These are phyloP conservation scores for Nannochloris sp. DNA, from an alignment of 139 green algal genomes.

Conservation along the genomic window DNA sequence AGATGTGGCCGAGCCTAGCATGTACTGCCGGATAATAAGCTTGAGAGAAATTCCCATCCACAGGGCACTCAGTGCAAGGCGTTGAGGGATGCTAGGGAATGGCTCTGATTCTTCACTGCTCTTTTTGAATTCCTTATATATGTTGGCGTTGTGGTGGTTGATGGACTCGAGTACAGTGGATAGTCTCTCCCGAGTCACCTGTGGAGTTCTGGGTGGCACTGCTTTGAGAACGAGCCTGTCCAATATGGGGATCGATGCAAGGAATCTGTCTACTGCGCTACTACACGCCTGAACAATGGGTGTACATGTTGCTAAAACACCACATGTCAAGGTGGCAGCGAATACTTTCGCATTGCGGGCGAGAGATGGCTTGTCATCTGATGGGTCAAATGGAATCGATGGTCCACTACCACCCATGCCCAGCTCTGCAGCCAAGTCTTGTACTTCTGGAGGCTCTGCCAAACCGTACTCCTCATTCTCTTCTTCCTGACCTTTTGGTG, in stretches of 20 bases:
- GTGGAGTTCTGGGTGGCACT: no score
- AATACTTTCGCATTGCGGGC: background rate
- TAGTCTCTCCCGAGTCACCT: background rate
- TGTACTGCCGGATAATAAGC: background rate
- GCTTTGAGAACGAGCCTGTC: no score
- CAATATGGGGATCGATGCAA: no score
- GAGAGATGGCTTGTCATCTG: background rate
- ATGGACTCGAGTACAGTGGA: background rate
- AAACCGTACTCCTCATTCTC: slow-evolving; percentile 14
- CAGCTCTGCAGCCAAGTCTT: slow-evolving; percentile 12
- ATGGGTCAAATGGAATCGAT: background rate
- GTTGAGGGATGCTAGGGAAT: background rate
- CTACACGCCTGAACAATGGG: no score
- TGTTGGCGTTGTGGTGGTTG: no score
- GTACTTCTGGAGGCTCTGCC: slow-evolving; percentile 16
- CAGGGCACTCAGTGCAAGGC: background rate
- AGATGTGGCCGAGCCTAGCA: background rate
- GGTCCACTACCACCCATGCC: background rate
- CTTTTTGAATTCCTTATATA: no score
- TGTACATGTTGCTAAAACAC: background rate
- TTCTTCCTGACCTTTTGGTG: slow-evolving; percentile 2
- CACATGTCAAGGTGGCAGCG: slow-evolving; percentile 1
- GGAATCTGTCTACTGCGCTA: no score
- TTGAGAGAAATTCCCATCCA: slow-evolving; percentile 4
- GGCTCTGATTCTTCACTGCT: background rate